Percentiles rank a stretch among this genome's conserved stretches.
Conservation (phyloP, 208 protist species). For the Phytomonas francai region DNA sequence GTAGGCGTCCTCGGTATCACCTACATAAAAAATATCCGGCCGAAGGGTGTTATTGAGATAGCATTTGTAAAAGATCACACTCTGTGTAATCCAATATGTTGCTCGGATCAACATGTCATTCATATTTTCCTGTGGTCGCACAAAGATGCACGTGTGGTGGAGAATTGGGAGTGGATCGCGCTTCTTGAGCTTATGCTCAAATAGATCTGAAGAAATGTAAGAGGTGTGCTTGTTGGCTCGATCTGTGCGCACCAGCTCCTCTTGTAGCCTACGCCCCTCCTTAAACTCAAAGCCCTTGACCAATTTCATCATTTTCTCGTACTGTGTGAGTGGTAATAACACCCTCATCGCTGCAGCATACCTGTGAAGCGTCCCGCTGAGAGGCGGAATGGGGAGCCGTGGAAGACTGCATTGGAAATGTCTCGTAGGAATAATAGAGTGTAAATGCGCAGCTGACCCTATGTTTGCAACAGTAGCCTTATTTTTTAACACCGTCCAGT, state of each 20-base stretch:
- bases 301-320: conserved; percentile 23
- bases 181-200: conserved; percentile 46
- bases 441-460: conserved; percentile 12
- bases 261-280: conserved; percentile 49
- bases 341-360: conserved; percentile 51
- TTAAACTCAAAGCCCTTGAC: conserved; percentile 39
- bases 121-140: conserved; percentile 40
- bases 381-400: conserved; percentile 58
- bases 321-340: conserved; percentile 40
- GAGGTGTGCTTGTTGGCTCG: conserved; percentile 80
- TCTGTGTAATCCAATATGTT: conserved; percentile 64
- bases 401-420: conserved; percentile 82
- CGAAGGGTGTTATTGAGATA: conserved; percentile 64
- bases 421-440: conserved; percentile 45
- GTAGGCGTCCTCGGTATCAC: conserved; percentile 20
- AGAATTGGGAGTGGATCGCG: conserved; percentile 60
- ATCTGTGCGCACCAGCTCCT: conserved; percentile 65
- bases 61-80: conserved; percentile 59
- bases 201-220: conserved; percentile 78
- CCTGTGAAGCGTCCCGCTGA: conserved; percentile 34
- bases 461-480: conserved; percentile 7
- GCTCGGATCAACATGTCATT: conserved; percentile 61
- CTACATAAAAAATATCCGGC: conserved; percentile 49
- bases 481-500: conserved; percentile 18
- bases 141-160: conserved; percentile 44